These are phyloP conservation scores for Stephania cephalantha DNA, from an alignment of 164 flowering plant species.

Conservation along the genomic window DNA sequence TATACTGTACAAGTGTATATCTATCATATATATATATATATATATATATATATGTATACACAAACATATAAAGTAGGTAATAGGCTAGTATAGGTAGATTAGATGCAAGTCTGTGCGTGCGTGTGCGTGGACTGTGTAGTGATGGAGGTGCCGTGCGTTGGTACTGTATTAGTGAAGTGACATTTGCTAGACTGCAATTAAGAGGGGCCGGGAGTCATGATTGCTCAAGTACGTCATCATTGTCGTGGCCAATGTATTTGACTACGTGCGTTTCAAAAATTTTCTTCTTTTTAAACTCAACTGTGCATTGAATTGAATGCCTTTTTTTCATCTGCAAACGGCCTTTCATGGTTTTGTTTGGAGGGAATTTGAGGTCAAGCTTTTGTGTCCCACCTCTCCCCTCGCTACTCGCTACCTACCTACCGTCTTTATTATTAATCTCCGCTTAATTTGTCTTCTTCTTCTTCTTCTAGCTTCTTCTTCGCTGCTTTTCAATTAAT, in stretches of 20 bases:
- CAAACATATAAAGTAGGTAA: no score
- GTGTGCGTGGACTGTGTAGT: neutral
- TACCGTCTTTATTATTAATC: conserved; percentile 13
- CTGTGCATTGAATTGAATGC: conserved; percentile 11
- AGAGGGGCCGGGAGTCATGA: conserved; percentile 23
- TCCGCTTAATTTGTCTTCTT: conserved; percentile 16
- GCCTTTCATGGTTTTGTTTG: conserved; percentile 16
- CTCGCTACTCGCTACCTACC: neutral
- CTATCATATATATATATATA: no score
- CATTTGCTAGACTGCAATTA: conserved; percentile 22
- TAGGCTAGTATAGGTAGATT: no score
- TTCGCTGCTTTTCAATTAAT: conserved; percentile 5
- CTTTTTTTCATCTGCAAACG: conserved; percentile 20
- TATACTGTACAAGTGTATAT: no score
- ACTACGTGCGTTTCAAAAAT: conserved; percentile 18
- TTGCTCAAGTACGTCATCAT: conserved; percentile 46
- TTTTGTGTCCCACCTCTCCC: conserved; percentile 8
- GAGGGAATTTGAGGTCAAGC: conserved; percentile 20
- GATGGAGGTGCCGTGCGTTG: neutral
- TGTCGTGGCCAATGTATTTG: conserved; percentile 26
- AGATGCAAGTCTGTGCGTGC: no score
- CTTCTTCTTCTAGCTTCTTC: neutral
- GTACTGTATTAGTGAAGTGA: conserved; percentile 4
- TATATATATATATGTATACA: no score
- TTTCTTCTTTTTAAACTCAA: neutral